These are phyloP conservation scores for Phytophthora europaea DNA, from an alignment of 352 stramenopile genomes.

Conservation along the genomic window DNA sequence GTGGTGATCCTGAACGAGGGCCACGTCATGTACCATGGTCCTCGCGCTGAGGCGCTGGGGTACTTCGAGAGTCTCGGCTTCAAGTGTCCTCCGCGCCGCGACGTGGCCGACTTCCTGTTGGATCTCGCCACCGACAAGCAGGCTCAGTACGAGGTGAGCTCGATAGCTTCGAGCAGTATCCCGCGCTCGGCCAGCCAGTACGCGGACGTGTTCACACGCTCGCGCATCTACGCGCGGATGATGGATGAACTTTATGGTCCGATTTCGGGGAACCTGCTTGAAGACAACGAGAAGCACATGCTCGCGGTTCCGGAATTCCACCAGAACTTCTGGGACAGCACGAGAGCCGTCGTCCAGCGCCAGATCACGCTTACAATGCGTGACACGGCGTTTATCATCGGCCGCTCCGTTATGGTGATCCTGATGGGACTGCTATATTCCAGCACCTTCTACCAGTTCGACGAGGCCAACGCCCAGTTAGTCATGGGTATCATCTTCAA, in stretches of 20 bases:
- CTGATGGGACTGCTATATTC: slow-evolving; percentile 53
- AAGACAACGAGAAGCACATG: slow-evolving; percentile 79
- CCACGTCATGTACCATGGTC: slow-evolving; percentile 88
- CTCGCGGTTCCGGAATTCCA: slow-evolving; percentile 61
- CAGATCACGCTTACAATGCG: slow-evolving; percentile 51
- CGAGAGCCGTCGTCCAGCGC: slow-evolving; percentile 40
- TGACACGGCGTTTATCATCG: slow-evolving; percentile 42
- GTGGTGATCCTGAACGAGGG: slow-evolving; percentile 94
- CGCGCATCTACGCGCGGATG: slow-evolving; percentile 21
- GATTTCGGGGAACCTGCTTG: slow-evolving; percentile 6
- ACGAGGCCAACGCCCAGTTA: slow-evolving; percentile 38
- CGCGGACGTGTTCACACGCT: slow-evolving; percentile 28
- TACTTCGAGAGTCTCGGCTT: slow-evolving; percentile 84
- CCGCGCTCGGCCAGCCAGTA: slow-evolving; percentile 39
- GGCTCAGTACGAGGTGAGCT: slow-evolving; percentile 38
- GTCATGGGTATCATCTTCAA: slow-evolving; percentile 72
- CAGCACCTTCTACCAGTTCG: slow-evolving; percentile 53
- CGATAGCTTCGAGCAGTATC: not conserved
- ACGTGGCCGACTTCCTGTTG: slow-evolving; percentile 11
- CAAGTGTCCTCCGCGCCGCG: slow-evolving; percentile 11
- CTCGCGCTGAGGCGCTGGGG: slow-evolving; percentile 42
- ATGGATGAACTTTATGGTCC: slow-evolving; percentile 24
- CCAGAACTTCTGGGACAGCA: slow-evolving; percentile 31
- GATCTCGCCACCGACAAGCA: slow-evolving; percentile 30
- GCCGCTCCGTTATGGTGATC: slow-evolving; percentile 42